Percentiles rank a stretch among this genome's conserved stretches.
Evolutionary conservation across 345 rosid species (phyloP).

Genomic region (Melastoma malabathricum): DNA sequence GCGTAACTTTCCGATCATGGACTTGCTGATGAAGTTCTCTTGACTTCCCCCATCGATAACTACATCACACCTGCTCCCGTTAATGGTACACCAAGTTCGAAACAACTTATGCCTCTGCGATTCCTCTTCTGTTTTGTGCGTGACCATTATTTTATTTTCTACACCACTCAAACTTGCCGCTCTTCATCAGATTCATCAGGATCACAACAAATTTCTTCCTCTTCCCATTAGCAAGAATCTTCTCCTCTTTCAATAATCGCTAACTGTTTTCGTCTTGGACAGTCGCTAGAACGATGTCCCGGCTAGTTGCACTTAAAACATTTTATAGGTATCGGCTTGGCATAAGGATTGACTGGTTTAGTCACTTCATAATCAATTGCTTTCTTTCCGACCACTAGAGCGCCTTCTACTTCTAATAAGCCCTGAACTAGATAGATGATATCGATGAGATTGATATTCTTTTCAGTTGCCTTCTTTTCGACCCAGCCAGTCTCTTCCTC

Average conservation of each 20-base stretch:
- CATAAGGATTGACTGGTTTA: not conserved
- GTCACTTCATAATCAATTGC: rapidly evolving
- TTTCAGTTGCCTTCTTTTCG: not conserved
- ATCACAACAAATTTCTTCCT: not conserved
- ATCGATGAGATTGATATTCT: no score
- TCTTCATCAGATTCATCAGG: not conserved
- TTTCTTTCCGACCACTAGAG: no score
- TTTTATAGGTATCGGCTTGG: not conserved
- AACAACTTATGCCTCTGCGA: not conserved
- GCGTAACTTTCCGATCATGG: not conserved
- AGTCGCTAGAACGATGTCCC: not conserved
- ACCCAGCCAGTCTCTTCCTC: no score
- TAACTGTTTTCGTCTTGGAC: not conserved
- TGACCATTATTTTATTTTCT: not conserved
- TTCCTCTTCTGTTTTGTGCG: rapidly evolving
- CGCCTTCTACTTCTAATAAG: no score
- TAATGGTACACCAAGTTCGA: not conserved
- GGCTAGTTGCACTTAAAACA: not conserved
- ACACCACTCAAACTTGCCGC: no score
- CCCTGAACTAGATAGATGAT: no score
- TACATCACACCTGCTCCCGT: not conserved
- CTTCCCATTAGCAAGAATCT: not conserved
- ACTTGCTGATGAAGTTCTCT: not conserved
- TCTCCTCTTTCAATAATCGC: not conserved
- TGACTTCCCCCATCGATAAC: not conserved